phyloP scores from a whole-genome alignment of 805 yeast genomes.

The Ogataea allantospora region DNA sequence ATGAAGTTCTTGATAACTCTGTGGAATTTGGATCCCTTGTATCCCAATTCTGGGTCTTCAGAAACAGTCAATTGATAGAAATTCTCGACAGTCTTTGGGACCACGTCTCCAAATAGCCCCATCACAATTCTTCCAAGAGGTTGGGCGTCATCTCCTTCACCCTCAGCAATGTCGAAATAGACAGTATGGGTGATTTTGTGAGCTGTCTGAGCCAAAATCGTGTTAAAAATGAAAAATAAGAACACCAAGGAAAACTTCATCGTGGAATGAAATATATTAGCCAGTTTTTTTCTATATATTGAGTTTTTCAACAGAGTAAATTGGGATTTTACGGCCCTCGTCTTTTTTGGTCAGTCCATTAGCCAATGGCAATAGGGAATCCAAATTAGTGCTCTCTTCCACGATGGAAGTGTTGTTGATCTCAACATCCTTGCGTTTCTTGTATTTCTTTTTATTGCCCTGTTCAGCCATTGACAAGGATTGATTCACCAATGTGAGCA shows the following conservation, averaged over 20 bases:
- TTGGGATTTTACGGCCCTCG: conserved; percentile 46
- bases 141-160: conserved; percentile 64
- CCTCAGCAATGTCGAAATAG: conserved; percentile 82
- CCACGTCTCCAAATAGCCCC: conserved; percentile 84
- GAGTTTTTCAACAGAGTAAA: conserved; percentile 53
- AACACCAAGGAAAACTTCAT: conserved; percentile 27
- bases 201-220: conserved; percentile 31
- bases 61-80: conserved; percentile 79
- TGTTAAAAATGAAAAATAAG: conserved; percentile 19
- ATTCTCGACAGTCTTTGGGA: conserved; percentile 87
- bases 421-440: conserved; percentile 31
- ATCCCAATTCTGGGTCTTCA: conserved; percentile 65
- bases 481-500: conserved; percentile 48
- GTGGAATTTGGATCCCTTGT: conserved; percentile 65
- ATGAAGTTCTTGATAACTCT: conserved; percentile 69
- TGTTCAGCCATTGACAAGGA: conserved; percentile 32
- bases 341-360: conserved; percentile 29
- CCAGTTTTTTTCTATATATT: conserved; percentile 28
- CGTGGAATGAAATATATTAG: conserved; percentile 9
- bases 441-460: conserved; percentile 17
- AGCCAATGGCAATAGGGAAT: conserved; percentile 25
- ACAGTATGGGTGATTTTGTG: conserved; percentile 75
- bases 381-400: conserved; percentile 26
- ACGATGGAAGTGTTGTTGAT: conserved; percentile 29
- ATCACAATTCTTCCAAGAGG: conserved; percentile 77